Evolutionary conservation across 169 alveolate species (phyloP).

Genomic region (Plasmodium fragile): DNA sequence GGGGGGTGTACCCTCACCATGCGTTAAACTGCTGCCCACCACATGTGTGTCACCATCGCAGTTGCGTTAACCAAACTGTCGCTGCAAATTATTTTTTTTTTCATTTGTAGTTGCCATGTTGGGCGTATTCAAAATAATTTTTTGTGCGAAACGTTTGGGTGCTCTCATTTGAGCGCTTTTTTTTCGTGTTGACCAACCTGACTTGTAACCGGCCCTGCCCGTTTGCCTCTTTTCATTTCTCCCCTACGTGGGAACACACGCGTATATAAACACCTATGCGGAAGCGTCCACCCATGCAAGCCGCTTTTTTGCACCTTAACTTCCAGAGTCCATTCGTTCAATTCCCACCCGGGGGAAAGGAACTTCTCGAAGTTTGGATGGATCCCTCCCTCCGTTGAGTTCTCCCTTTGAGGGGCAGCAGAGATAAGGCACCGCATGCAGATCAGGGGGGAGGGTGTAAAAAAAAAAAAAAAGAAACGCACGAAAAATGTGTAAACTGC

Average conservation of each 20-base stretch:
- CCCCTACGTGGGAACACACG: background rate
- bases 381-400: background rate
- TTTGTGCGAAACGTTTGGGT: background rate
- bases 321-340: background rate
- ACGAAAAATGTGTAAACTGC: background rate
- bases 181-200: background rate
- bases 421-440: background rate
- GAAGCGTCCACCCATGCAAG: background rate
- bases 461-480: background rate
- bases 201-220: background rate
- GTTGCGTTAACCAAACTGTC: background rate
- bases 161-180: background rate
- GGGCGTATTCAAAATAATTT: background rate
- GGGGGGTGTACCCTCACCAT: background rate
- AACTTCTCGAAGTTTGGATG: background rate
- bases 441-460: background rate
- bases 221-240: background rate
- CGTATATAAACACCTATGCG: background rate
- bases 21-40: background rate
- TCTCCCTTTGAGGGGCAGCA: background rate
- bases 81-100: background rate
- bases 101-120: background rate
- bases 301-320: background rate
- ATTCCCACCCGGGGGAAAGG: background rate
- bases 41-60: background rate